Percentiles rank a stretch among this genome's conserved stretches.
These are phyloP conservation scores for Aspergillus fischeri DNA, from an alignment of 2,329 filamentous ascomycete genomes.

Conservation along the genomic window DNA sequence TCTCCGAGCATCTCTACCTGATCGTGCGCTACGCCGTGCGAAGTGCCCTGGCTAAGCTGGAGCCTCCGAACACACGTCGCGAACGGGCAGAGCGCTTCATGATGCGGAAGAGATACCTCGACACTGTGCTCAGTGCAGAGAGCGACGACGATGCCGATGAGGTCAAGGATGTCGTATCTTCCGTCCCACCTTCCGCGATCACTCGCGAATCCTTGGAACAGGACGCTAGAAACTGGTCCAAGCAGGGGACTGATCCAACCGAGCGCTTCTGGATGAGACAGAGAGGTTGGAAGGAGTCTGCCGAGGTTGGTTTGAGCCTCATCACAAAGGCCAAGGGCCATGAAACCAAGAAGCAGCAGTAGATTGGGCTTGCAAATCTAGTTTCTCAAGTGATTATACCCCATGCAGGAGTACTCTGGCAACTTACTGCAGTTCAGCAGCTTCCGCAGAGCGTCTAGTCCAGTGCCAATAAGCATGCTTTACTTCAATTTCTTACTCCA, in stretches of 20 bases:
- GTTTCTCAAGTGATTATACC: too few relatives aligned
- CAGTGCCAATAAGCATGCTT: too few relatives aligned
- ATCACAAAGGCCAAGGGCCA: slow-evolving; percentile 28
- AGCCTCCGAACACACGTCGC: slow-evolving; percentile 80
- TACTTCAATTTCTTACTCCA: too few relatives aligned
- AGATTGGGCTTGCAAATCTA: neutral
- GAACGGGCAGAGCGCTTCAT: slow-evolving; percentile 77
- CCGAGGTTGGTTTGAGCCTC: slow-evolving; percentile 37
- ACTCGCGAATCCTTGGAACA: slow-evolving; percentile 39
- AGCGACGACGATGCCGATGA: slow-evolving; percentile 20
- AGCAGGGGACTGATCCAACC: slow-evolving; percentile 28
- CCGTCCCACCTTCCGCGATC: slow-evolving; percentile 23
- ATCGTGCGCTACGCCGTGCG: slow-evolving; percentile 68
- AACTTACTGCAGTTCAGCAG: too few relatives aligned
- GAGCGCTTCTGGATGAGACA: slow-evolving; percentile 44
- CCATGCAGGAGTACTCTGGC: too few relatives aligned
- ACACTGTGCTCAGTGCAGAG: slow-evolving; percentile 35
- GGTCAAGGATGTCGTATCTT: slow-evolving; percentile 2
- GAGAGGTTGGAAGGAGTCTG: slow-evolving; percentile 42
- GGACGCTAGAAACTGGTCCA: slow-evolving; percentile 36
- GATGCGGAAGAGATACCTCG: slow-evolving; percentile 73
- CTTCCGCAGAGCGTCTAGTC: too few relatives aligned
- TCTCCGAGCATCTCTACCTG: slow-evolving; percentile 89
- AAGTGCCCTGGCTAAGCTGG: slow-evolving; percentile 70
- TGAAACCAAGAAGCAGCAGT: slow-evolving; percentile 35